Evolutionary conservation across 345 rosid species (phyloP).

Genomic region (Heritiera littoralis): DNA sequence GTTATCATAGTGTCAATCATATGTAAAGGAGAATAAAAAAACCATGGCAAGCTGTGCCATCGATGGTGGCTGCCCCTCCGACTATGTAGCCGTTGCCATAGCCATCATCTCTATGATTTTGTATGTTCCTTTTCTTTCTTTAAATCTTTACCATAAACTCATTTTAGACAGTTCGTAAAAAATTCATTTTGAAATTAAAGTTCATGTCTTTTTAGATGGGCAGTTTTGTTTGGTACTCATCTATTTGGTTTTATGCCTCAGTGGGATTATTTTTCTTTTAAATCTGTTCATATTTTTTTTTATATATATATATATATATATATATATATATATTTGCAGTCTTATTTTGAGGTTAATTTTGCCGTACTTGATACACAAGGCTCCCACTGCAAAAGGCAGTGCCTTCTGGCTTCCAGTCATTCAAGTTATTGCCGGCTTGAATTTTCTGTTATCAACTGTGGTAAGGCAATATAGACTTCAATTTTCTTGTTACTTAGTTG

Average conservation of each 20-base stretch:
- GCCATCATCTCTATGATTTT: slow-evolving; percentile 58
- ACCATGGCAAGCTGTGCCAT: slow-evolving; percentile 55
- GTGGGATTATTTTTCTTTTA: background rate
- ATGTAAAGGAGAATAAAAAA: background rate
- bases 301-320: no score
- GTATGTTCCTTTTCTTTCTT: slow-evolving; percentile 37
- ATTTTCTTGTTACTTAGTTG: background rate
- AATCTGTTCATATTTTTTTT: background rate
- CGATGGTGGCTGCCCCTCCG: slow-evolving; percentile 84
- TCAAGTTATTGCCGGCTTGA: slow-evolving; percentile 78
- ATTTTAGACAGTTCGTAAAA: background rate
- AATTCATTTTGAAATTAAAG: background rate
- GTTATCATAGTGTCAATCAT: background rate
- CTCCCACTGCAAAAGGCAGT: slow-evolving; percentile 72
- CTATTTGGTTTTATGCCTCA: slow-evolving; percentile 35
- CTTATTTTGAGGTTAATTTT: slow-evolving; percentile 56
- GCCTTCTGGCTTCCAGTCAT: slow-evolving; percentile 86
- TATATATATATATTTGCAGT: slow-evolving; percentile 34
- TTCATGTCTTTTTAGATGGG: background rate
- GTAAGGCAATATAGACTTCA: slow-evolving; percentile 33
- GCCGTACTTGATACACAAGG: slow-evolving; percentile 65
- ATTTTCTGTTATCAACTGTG: slow-evolving; percentile 61
- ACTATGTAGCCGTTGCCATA: slow-evolving; percentile 66
- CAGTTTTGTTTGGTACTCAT: background rate
- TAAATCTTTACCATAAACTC: background rate